These are phyloP conservation scores for Sungouiella blattae DNA, from an alignment of 805 yeast species.

Conservation along the genomic window DNA sequence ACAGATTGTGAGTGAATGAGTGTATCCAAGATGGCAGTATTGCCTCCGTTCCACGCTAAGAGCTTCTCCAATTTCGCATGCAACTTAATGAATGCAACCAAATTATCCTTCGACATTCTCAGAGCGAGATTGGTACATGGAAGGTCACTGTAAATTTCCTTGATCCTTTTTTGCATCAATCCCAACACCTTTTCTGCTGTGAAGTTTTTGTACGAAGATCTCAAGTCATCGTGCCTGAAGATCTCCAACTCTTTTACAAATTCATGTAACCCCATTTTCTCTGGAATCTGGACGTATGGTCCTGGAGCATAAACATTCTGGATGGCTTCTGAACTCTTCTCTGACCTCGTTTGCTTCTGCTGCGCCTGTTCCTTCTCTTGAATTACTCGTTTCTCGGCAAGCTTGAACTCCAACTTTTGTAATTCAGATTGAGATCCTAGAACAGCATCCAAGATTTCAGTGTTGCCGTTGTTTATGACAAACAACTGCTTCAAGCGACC, in stretches of 20 bases:
- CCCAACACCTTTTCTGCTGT: slow-evolving; percentile 6
- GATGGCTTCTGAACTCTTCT: not conserved
- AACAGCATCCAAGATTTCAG: slow-evolving; percentile 15
- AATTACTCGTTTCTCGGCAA: slow-evolving; percentile 10
- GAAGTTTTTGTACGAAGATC: slow-evolving; percentile 2
- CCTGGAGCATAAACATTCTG: slow-evolving; percentile 1
- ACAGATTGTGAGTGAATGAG: slow-evolving; percentile 45
- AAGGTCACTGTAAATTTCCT: slow-evolving; percentile 2
- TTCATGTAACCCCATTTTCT: slow-evolving; percentile 8
- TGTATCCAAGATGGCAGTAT: slow-evolving; percentile 56
- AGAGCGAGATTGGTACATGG: slow-evolving; percentile 1
- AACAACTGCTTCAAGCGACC: slow-evolving; percentile 11
- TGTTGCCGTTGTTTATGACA: slow-evolving; percentile 13
- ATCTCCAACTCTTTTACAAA: slow-evolving; percentile 6
- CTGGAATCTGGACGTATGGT: slow-evolving; percentile 14
- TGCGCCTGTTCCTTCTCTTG: too few species aligned
- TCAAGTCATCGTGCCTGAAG: slow-evolving; percentile 6
- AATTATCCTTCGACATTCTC: slow-evolving; percentile 3
- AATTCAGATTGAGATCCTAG: slow-evolving; percentile 11
- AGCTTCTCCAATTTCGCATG: slow-evolving; percentile 7
- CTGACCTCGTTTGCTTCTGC: not conserved
- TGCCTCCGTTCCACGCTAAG: slow-evolving; percentile 47
- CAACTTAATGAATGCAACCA: slow-evolving; percentile 4
- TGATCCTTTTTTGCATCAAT: slow-evolving; percentile 2
- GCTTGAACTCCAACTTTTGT: slow-evolving; percentile 9